Conservation (phyloP, 805 yeast genomes). For the Grigorovia transvaalensis region DNA sequence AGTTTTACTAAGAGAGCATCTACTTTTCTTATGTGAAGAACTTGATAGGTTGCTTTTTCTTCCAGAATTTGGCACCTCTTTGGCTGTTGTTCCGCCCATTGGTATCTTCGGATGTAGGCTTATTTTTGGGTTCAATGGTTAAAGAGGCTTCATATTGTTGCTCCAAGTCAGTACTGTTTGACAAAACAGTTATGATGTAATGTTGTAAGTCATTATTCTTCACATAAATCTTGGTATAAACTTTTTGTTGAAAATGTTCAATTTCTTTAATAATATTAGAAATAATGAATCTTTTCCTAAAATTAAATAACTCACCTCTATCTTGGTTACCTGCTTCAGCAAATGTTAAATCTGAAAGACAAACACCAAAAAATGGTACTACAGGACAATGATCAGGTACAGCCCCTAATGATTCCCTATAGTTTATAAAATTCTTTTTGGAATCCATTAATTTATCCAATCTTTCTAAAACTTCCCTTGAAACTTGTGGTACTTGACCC, state of each 20-base stretch:
- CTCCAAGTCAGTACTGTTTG: constrained; percentile 54
- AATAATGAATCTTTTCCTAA: constrained; percentile 65
- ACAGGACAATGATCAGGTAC: constrained; percentile 58
- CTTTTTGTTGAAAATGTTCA: constrained; percentile 52
- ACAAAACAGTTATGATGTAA: constrained; percentile 23
- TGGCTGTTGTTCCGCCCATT: background rate
- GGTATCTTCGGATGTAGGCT: background rate
- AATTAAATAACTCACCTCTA: constrained; percentile 59
- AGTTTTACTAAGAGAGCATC: background rate
- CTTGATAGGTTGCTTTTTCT: constrained; percentile 1
- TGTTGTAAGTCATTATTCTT: constrained; percentile 53
- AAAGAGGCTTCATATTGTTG: constrained; percentile 69
- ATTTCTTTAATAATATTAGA: constrained; percentile 65
- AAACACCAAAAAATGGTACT: constrained; percentile 89
- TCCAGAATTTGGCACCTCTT: constrained; percentile 1
- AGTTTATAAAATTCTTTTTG: constrained; percentile 74
- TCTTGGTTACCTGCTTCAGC: constrained; percentile 84
- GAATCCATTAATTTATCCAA: constrained; percentile 84
- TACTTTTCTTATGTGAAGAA: background rate
- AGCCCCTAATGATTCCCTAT: constrained; percentile 66
- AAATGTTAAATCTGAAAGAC: constrained; percentile 79
- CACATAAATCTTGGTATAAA: constrained; percentile 47
- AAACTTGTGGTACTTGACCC: constrained; percentile 52
- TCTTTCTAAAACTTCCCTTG: constrained; percentile 44
- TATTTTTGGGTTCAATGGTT: constrained; percentile 53